Percentiles rank a stretch among this genome's conserved stretches.
These are phyloP conservation scores for Colletotrichum magnum DNA, from an alignment of 2,329 filamentous ascomycete species.

Conservation along the genomic window DNA sequence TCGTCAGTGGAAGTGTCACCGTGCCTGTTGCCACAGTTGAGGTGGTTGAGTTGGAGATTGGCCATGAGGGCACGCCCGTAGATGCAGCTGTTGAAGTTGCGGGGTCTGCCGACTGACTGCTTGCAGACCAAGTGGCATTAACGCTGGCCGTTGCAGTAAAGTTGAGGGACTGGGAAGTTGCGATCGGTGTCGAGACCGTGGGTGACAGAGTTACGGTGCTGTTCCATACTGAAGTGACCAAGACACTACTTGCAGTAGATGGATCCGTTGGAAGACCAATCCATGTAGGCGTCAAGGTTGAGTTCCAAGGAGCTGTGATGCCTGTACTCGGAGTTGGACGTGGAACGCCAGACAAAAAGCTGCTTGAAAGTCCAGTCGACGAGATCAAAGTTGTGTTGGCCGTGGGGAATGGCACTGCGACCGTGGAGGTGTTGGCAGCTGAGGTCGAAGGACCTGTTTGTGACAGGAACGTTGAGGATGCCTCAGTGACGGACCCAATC, in stretches of 20 bases:
- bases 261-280: neutral
- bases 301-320: conserved; percentile 9
- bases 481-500: conserved; percentile 22
- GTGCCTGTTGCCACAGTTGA: neutral
- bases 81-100: conserved; percentile 9
- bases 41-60: conserved; percentile 14
- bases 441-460: conserved; percentile 1
- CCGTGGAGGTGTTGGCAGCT: conserved; percentile 1
- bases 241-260: neutral
- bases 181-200: neutral
- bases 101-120: neutral
- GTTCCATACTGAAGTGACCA: neutral
- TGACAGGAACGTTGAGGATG: neutral
- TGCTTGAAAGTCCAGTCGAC: neutral
- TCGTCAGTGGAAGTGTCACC: neutral
- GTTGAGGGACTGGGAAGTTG: neutral
- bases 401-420: neutral
- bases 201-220: neutral
- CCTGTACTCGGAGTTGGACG: neutral
- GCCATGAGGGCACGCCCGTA: neutral
- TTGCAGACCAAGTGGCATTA: conserved; percentile 16
- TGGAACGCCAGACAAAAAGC: neutral
- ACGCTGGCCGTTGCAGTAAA: neutral
- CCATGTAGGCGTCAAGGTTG: neutral
- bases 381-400: conserved; percentile 7